Base-by-base conservation (phyloP, 2,329 filamentous ascomycete genomes). In the Colletotrichum sp. region DNA sequence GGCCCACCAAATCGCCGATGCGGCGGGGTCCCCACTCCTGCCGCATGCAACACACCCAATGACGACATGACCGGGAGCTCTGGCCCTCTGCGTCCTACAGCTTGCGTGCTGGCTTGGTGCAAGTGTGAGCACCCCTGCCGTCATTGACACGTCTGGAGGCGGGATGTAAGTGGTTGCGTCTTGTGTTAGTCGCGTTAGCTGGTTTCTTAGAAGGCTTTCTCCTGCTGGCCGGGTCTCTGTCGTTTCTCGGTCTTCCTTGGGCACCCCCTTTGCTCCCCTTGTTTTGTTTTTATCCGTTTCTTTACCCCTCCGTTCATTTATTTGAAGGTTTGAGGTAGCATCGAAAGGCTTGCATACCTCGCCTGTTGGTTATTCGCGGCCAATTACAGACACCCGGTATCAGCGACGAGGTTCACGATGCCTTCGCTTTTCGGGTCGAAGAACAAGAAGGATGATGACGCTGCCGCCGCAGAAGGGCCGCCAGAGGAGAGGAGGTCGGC, bases 391-490 rank as follows among this genome's bases (percentile, higher is more conserved):
- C 6, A 34, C 21, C 32, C 39, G 3, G 26, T 15, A n/a, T 16
- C 24, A 15, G 28, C 18, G 21, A 16, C 30, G 64, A 24, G 18
- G 18, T 24, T 30, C 36, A 71, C n/a, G 26, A 76, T 68, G 76
- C 57, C 71, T 10, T 71, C 75, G 12, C 64, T 77, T 16, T 78
- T 62, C 55, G 64, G 68, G 16, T 75, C 66, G 18, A 78, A 72
- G 34, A 67, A 78, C 71, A 71, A 75, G 15, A 69, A 79, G 60
- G 76, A 77, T 39, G 80, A 83, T n/a, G 80, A 81, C 16, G 52
- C 75, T 39, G 69, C 66, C 26, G 80, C 82, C n/a, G 44, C 44
- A 52, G 80, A 81, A n/a, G 80, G 75, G 9, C 80, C 81, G 26
- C 66, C 71, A 4, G 75, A 70, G 39, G 75, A 76, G 39, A 62